Percentiles rank a stretch among this genome's conserved stretches.
These are phyloP conservation scores for Calocybe gambosa DNA, from an alignment of 1,284 basidiomycete species.

Conservation along the genomic window DNA sequence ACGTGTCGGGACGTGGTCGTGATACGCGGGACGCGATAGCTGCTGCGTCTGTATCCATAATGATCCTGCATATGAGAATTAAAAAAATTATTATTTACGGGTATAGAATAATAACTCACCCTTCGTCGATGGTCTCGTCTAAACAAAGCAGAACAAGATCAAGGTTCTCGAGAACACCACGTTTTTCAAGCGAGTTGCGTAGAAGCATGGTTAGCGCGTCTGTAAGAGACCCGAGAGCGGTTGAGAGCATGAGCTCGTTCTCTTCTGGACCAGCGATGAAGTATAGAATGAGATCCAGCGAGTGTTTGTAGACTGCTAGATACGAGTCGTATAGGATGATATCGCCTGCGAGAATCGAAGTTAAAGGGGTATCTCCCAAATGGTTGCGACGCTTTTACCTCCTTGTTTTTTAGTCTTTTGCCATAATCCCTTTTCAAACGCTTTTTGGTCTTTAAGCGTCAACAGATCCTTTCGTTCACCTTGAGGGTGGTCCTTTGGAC, in stretches of 20 bases:
- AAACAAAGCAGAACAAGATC: conserved; percentile 91
- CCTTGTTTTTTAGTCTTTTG: conserved; percentile 92
- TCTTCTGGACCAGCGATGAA: conserved; percentile 85
- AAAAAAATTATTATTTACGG: background rate
- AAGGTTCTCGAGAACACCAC: conserved; percentile 90
- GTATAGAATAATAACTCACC: conserved; percentile 49
- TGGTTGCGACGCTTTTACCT: conserved; percentile 39
- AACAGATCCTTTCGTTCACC: conserved; percentile 59
- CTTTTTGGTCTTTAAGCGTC: conserved; percentile 87
- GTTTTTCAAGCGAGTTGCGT: conserved; percentile 92
- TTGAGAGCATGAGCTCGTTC: conserved; percentile 95
- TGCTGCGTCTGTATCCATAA: conserved; percentile 93
- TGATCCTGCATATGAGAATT: conserved; percentile 57
- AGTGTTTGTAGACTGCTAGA: conserved; percentile 90
- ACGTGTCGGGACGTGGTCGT: conserved; percentile 86
- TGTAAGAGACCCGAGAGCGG: conserved; percentile 77
- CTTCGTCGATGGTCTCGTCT: conserved; percentile 97
- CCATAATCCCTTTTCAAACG: conserved; percentile 93
- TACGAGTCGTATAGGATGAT: conserved; percentile 92
- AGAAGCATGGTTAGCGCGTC: conserved; percentile 86
- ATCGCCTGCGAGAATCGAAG: conserved; percentile 64
- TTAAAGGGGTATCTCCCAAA: too few relatives aligned
- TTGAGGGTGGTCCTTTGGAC: conserved; percentile 63
- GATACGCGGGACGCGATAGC: conserved; percentile 95
- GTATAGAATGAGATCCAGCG: conserved; percentile 94